A percentile compares a stretch with the other conserved stretches of the same genome.
phyloP scores from a whole-genome alignment of 2,329 filamentous ascomycete genomes.

The Raffaelea albimanens region DNA sequence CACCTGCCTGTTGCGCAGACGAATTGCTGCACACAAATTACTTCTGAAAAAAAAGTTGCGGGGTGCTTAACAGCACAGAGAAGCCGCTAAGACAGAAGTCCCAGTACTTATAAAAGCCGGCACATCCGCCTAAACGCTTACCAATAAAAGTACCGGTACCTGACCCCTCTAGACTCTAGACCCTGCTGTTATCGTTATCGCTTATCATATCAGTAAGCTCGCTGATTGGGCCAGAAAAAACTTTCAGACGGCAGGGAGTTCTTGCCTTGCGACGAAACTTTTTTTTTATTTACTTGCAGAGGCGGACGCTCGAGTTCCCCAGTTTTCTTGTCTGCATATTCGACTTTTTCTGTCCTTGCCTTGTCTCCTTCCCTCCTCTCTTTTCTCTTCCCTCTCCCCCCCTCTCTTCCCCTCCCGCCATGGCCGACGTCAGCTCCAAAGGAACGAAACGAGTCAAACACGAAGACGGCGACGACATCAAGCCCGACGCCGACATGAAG shows the following conservation, averaged over 20 bases:
- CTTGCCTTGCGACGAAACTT: background rate
- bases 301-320: constrained; percentile 1
- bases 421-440: constrained; percentile 1
- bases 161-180: too few relatives aligned
- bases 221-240: constrained; percentile 6
- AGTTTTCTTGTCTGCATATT: constrained; percentile 5
- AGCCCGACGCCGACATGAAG: constrained; percentile 17
- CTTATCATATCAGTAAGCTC: constrained; percentile 1
- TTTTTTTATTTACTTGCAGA: background rate
- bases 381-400: too few relatives aligned
- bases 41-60: too few relatives aligned
- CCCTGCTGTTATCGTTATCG: constrained; percentile 3
- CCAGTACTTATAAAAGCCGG: too few relatives aligned
- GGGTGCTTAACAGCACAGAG: too few relatives aligned
- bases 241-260: constrained; percentile 3
- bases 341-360: constrained; percentile 1
- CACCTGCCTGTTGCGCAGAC: too few relatives aligned
- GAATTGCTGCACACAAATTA: too few relatives aligned
- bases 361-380: too few relatives aligned
- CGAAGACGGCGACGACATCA: background rate
- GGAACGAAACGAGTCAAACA: background rate
- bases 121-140: too few relatives aligned
- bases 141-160: too few relatives aligned
- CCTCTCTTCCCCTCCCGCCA: too few relatives aligned
- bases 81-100: too few relatives aligned